Conservation (phyloP, 1,139 yeast genomes). For the Saccharomyces hybrid region DNA sequence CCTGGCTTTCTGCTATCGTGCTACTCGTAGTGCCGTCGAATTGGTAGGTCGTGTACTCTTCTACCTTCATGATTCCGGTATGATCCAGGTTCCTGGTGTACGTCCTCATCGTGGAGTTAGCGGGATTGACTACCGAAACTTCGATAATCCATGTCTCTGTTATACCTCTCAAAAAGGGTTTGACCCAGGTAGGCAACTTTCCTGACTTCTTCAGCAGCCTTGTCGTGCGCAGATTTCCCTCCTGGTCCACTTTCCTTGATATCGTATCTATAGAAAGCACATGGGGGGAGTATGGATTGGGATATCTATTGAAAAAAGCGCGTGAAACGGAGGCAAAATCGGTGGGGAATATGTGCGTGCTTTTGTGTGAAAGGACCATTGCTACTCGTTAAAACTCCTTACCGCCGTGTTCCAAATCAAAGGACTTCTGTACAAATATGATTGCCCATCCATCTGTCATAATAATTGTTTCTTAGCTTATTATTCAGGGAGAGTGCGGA, state of each 20-base stretch:
- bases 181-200: constrained; percentile 70
- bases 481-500: too few relatives aligned
- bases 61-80: constrained; percentile 67
- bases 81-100: constrained; percentile 86
- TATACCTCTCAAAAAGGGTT: constrained; percentile 66
- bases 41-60: constrained; percentile 59
- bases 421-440: neutral
- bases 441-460: neutral
- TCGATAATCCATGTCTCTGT: constrained; percentile 83
- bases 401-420: neutral
- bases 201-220: constrained; percentile 75
- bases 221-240: constrained; percentile 66
- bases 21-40: constrained; percentile 19
- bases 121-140: constrained; percentile 66
- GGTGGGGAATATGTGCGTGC: constrained; percentile 48
- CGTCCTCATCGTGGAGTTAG: constrained; percentile 47
- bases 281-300: constrained; percentile 84
- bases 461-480: too few relatives aligned
- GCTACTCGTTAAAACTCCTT: neutral
- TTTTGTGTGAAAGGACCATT: constrained; percentile 65
- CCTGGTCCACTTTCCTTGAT: constrained; percentile 35
- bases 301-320: constrained; percentile 79
- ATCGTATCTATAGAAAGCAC: constrained; percentile 76
- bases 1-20: constrained; percentile 37
- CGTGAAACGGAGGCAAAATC: constrained; percentile 68